phyloP scores from a whole-genome alignment of 2,329 filamentous ascomycete genomes.

The Ilyonectria destructans region DNA sequence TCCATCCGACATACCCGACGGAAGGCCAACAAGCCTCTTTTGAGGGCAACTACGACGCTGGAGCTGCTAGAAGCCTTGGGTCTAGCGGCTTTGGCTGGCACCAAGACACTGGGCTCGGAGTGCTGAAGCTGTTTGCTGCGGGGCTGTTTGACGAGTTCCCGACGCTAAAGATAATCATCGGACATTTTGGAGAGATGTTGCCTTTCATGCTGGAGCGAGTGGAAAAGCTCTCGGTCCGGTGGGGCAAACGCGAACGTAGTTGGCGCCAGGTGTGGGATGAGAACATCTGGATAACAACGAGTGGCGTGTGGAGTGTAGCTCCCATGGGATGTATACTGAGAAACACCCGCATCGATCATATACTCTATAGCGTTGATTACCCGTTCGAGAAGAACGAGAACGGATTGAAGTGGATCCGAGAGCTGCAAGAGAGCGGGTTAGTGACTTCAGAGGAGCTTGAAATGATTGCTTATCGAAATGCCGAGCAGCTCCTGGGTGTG shows the following conservation, averaged over 20 bases:
- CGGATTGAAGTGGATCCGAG: constrained; percentile 64
- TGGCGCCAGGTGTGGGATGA: constrained; percentile 68
- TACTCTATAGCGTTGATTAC: constrained; percentile 73
- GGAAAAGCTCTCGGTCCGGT: constrained; percentile 46
- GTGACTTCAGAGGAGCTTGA: constrained; percentile 66
- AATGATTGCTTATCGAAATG: constrained; percentile 66
- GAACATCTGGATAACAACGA: constrained; percentile 73
- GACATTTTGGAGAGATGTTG: constrained; percentile 64
- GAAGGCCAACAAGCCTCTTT: constrained; percentile 49
- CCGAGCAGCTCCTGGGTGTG: constrained; percentile 61
- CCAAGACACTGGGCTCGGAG: constrained; percentile 62
- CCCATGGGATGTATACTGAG: constrained; percentile 62
- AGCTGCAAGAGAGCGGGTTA: constrained; percentile 65
- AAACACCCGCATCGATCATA: constrained; percentile 64
- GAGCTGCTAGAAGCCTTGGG: constrained; percentile 54
- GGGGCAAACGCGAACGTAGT: constrained; percentile 52
- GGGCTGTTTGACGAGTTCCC: constrained; percentile 56
- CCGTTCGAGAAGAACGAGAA: constrained; percentile 68
- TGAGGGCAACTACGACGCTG: constrained; percentile 48
- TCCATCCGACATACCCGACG: constrained; percentile 62
- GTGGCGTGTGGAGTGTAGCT: constrained; percentile 66
- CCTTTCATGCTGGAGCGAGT: constrained; percentile 70
- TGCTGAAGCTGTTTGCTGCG: constrained; percentile 55
- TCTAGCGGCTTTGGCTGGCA: constrained; percentile 68
- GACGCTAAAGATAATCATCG: constrained; percentile 57